Evolutionary conservation across 495 filamentous ascomycete genomes (phyloP).

Genomic region (Aspergillus steynii): DNA sequence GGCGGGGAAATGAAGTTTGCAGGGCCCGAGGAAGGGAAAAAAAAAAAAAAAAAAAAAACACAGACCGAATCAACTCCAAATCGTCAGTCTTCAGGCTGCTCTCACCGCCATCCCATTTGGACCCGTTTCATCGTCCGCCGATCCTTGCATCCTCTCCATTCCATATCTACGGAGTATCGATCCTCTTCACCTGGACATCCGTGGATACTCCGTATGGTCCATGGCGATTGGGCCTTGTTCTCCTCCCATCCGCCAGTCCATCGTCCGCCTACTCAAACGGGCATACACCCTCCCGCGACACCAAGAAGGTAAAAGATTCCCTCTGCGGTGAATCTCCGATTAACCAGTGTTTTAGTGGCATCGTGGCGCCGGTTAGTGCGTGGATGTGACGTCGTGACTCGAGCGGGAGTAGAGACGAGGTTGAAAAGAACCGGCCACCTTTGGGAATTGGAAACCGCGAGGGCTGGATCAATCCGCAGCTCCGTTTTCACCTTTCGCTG

Average conservation of each 20-base stretch:
- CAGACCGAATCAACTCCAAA: not conserved
- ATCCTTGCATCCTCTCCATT: not conserved
- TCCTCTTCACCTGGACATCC: too few relatives aligned
- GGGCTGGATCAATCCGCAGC: not conserved
- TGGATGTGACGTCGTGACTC: not conserved
- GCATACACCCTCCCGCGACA: not conserved
- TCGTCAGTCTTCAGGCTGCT: too few relatives aligned
- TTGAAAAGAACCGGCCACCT: not conserved
- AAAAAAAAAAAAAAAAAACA: slow-evolving; percentile 1
- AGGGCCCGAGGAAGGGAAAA: not conserved
- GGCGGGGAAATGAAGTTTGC: not conserved
- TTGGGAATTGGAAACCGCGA: not conserved
- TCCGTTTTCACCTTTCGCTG: not conserved
- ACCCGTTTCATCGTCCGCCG: not conserved
- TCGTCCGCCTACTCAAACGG: not conserved
- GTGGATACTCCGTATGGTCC: too few relatives aligned
- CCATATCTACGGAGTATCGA: too few relatives aligned
- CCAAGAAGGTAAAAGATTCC: not conserved
- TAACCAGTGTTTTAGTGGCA: not conserved
- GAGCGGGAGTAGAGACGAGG: not conserved
- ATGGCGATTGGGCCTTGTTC: too few relatives aligned
- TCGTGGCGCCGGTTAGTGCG: not conserved
- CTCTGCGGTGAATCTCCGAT: not conserved
- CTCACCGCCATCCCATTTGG: not conserved
- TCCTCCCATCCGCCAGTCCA: not conserved